Evolutionary conservation across 192 early-diverging fungal species (phyloP), one percentile per base, ranked within the genome.

Genomic region (Phlyctochytrium bullatum): DNA sequence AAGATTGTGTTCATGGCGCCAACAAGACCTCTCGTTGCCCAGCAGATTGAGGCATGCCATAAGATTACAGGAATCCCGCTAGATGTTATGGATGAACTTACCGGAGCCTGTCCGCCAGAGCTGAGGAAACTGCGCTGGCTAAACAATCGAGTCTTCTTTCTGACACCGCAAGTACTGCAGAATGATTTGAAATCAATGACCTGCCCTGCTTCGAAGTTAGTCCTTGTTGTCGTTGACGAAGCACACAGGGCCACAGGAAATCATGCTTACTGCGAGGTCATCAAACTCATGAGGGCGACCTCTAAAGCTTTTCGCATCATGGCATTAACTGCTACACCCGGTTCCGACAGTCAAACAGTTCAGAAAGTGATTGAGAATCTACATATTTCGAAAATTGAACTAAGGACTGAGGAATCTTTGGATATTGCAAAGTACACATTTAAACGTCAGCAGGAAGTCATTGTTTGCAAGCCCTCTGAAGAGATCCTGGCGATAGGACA

Each of bases 1-100:
- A 86, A 91, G 52, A 87, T 93, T 27, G 77, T 97, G 12, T 97
- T 96, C 64, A 88, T 95, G 83, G 95, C 93, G 0, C 95, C 95
- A 0, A 97, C 95, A 10, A 88, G 88, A 66, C 93, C 95, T 16
- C 83, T 97, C 1, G 95, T 96, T 2, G 82, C 86, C 3, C 95
- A 97, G 71, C 95, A 97, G 65, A 92, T 94, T 67, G 83, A 90
- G 28, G 92, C 95, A 0, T 95, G 93, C 71, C 88, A 79, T 51
- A 85, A 88, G 57, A 88, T 95, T 36, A 88, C 84, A 2, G 93
- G 92, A 0, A 86, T 97, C 20, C 85, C 92, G 1, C 86, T 69
- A 50, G 67, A 76, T 14, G 84, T 82, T 0, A 87, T 83, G 0
- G 74, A 79, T 0, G 86, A 85, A 56, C 61, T 94, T 81, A 93